Evolutionary conservation across 306 rosid species (phyloP).

Genomic region (Alnus rubra): DNA sequence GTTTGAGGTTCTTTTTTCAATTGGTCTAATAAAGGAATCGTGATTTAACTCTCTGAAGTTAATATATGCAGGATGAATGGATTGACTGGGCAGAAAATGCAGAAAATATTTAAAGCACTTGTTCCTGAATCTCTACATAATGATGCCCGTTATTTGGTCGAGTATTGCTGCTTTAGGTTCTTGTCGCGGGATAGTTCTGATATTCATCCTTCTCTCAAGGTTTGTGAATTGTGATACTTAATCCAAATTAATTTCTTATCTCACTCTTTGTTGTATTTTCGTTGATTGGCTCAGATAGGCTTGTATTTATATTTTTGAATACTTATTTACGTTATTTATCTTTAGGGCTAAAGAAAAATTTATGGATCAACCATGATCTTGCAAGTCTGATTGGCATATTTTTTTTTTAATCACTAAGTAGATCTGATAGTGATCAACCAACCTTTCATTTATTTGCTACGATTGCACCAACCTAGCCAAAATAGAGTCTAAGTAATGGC

Average conservation of each 20-base stretch:
- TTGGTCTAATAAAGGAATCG: conserved; percentile 35
- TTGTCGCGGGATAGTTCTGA: conserved; percentile 83
- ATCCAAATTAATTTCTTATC: background rate
- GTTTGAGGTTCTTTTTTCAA: conserved; percentile 15
- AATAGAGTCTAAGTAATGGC: too few relatives aligned
- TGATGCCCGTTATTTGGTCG: conserved; percentile 86
- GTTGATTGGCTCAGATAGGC: background rate
- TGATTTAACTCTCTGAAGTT: conserved; percentile 52
- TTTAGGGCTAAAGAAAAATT: background rate
- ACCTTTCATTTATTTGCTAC: background rate
- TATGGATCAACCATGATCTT: background rate
- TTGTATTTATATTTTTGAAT: background rate
- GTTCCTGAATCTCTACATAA: conserved; percentile 64
- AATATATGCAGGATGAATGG: conserved; percentile 97
- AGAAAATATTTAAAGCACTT: conserved; percentile 81
- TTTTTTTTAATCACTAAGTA: background rate
- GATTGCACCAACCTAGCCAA: background rate
- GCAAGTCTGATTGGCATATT: background rate
- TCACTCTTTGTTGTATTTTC: background rate
- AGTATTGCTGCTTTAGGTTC: conserved; percentile 97
- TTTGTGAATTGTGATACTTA: conserved; percentile 23
- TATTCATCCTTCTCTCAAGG: conserved; percentile 92
- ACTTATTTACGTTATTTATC: background rate
- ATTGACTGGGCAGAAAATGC: conserved; percentile 89
- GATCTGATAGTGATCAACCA: background rate